A percentile compares a stretch with the other conserved stretches of the same genome.
These are phyloP conservation scores for Cyberlindnera petersonii DNA, from an alignment of 805 yeast genomes.

Conservation along the genomic window DNA sequence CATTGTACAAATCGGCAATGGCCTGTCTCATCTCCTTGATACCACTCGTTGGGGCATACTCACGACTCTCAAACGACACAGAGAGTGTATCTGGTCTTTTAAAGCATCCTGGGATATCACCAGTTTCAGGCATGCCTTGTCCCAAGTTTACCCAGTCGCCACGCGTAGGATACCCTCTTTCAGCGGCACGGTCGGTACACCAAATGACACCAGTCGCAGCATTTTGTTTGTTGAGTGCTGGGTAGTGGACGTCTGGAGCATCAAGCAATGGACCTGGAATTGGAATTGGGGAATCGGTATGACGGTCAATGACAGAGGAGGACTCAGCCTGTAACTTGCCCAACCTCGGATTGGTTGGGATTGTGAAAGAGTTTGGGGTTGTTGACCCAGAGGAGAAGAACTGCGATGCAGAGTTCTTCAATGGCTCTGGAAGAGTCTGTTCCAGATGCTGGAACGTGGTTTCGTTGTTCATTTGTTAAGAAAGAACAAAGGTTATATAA, in stretches of 20 bases:
- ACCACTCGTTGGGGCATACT: constrained; percentile 60
- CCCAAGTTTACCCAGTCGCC: constrained; percentile 55
- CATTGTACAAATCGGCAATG: constrained; percentile 54
- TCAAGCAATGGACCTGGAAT: constrained; percentile 45
- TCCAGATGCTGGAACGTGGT: constrained; percentile 26
- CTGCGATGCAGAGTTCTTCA: constrained; percentile 25
- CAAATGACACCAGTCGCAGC: constrained; percentile 62
- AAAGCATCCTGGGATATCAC: constrained; percentile 56
- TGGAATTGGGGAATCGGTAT: constrained; percentile 43
- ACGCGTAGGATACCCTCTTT: constrained; percentile 47
- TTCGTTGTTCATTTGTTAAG: constrained; percentile 10
- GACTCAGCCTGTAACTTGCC: too few species aligned
- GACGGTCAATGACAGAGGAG: too few species aligned
- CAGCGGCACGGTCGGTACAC: constrained; percentile 59
- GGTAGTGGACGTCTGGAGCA: constrained; percentile 44
- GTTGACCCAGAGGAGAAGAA: constrained; percentile 18
- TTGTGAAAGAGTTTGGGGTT: constrained; percentile 6
- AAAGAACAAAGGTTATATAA: too few species aligned
- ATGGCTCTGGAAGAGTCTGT: constrained; percentile 26
- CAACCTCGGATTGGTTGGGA: too few species aligned
- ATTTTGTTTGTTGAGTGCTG: constrained; percentile 55
- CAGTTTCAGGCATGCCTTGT: constrained; percentile 64
- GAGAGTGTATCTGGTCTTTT: constrained; percentile 46
- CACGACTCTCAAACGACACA: constrained; percentile 46
- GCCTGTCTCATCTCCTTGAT: constrained; percentile 51